Base-by-base conservation (phyloP, 495 filamentous ascomycete genomes). In the Xylaria scruposa region DNA sequence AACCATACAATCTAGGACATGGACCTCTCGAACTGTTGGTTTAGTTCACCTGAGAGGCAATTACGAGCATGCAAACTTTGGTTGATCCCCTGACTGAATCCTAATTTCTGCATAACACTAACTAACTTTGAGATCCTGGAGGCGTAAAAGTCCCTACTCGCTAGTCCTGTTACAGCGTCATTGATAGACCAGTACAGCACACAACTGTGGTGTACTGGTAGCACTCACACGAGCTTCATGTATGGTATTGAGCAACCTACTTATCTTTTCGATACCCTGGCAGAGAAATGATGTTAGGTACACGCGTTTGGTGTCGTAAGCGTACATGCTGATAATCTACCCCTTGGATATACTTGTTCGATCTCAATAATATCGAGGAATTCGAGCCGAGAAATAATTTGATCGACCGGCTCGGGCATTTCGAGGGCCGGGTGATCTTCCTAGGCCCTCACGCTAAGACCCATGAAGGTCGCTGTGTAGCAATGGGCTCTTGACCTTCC, bases 301-400 rank as follows among this genome's bases (percentile, higher is more conserved):
- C 53, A 56, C 53, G 53, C 53, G 53, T 56, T 56, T 44, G 38
- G 60, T 44, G 38, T 63, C 60, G 60, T 63, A 42, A 63, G 60
- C 60, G 33, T 40, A 19, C 12, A 19, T 38, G 3, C 19, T 12
- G 19, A 8, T n/a, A 59, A 4, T 8, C 4, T 8, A 62, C 21
- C 38, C 58, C 24, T 42, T 42, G 21, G 54, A 2, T 24, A 63
- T 21, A 44, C 38, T 44, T 29, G 12, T 15, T 24, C 19, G 38
- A 63, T 21, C 21, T 19, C n/a, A 24, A 63, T 44, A 8, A 38
- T 63, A 44, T 44, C 21, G 26, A 63, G 13, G 12, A 24, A 29
- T 63, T 29, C 15, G 36, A 44, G 19, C 26, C 15, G 38, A 44
- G 10, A 1, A 42, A 29, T 24, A 5, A 7, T 4, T 24, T 12